Evolutionary conservation across 2,329 filamentous ascomycete species (phyloP).

Genomic region (Albophoma yamanashiensis): DNA sequence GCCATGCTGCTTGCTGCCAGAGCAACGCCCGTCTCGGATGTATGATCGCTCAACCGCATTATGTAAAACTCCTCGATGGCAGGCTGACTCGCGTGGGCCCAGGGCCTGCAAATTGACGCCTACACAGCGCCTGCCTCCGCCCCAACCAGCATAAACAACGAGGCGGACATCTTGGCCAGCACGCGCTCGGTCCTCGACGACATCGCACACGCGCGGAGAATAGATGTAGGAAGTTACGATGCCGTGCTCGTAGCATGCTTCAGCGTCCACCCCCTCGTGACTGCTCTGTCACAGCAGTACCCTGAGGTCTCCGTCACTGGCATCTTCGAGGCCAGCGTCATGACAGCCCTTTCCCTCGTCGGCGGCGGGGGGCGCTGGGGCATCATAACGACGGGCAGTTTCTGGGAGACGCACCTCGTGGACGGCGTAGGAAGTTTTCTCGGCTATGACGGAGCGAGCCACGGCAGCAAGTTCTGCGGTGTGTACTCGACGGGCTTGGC

Average conservation of each 20-base stretch:
- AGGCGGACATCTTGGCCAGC: constrained; percentile 54
- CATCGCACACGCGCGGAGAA: constrained; percentile 25
- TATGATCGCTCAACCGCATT: background rate
- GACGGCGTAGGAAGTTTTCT: constrained; percentile 56
- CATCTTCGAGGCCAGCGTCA: constrained; percentile 79
- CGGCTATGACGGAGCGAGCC: constrained; percentile 29
- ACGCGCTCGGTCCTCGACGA: constrained; percentile 49
- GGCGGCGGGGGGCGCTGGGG: constrained; percentile 50
- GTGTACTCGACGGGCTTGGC: constrained; percentile 74
- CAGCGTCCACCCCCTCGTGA: constrained; percentile 70
- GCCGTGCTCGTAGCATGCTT: constrained; percentile 85
- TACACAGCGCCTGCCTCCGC: constrained; percentile 56
- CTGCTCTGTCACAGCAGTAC: constrained; percentile 32
- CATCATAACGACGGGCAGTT: constrained; percentile 78
- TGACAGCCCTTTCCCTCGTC: constrained; percentile 46
- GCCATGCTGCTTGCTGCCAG: constrained; percentile 33
- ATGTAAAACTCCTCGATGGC: background rate
- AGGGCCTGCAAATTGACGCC: constrained; percentile 41
- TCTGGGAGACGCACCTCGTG: constrained; percentile 67
- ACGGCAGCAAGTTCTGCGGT: constrained; percentile 54
- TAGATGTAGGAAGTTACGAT: constrained; percentile 42
- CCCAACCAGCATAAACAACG: constrained; percentile 70
- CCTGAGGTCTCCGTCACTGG: constrained; percentile 32
- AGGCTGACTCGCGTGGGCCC: background rate
- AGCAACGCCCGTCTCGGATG: constrained; percentile 16